Evolutionary conservation across 768 basidiomycete species (phyloP).

Genomic region (Leccinellum rugosiceps): DNA sequence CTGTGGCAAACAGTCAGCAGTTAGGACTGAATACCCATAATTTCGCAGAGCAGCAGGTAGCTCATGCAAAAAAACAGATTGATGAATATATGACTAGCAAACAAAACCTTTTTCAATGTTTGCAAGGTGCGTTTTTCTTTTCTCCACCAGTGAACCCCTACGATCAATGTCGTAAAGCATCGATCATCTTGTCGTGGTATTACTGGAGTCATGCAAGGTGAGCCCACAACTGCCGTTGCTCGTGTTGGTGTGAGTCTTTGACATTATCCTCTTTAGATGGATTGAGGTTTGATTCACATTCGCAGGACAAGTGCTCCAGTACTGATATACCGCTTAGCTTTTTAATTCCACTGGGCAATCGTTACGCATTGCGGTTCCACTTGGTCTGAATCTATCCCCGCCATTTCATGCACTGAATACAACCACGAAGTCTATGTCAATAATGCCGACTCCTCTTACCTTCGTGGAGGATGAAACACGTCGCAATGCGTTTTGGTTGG

Average conservation of each 20-base stretch:
- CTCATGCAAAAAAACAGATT: conserved; percentile 48
- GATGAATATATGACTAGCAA: conserved; percentile 49
- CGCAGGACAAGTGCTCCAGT: not conserved
- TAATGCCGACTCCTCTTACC: conserved; percentile 56
- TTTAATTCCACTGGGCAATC: conserved; percentile 57
- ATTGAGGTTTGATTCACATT: conserved; percentile 50
- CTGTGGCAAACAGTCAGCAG: conserved; percentile 44
- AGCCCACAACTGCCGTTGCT: conserved; percentile 12
- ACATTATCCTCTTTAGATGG: conserved; percentile 47
- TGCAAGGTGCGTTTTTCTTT: conserved; percentile 50
- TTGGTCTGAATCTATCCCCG: conserved; percentile 65
- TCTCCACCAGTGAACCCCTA: not conserved
- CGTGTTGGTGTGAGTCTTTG: not conserved
- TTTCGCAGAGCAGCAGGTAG: conserved; percentile 65
- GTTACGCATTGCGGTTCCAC: conserved; percentile 57
- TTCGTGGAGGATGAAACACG: conserved; percentile 69
- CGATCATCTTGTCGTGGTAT: conserved; percentile 65
- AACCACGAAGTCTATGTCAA: conserved; percentile 51
- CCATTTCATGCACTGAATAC: conserved; percentile 67
- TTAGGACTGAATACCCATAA: conserved; percentile 18
- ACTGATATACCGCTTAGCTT: conserved; percentile 40
- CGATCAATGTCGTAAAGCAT: conserved; percentile 38
- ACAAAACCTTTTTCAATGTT: conserved; percentile 51
- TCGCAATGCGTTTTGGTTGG: conserved; percentile 71
- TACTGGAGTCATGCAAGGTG: conserved; percentile 73